phyloP scores from a whole-genome alignment of 2,329 filamentous ascomycete genomes.

The Pseudocercospora eumusae region DNA sequence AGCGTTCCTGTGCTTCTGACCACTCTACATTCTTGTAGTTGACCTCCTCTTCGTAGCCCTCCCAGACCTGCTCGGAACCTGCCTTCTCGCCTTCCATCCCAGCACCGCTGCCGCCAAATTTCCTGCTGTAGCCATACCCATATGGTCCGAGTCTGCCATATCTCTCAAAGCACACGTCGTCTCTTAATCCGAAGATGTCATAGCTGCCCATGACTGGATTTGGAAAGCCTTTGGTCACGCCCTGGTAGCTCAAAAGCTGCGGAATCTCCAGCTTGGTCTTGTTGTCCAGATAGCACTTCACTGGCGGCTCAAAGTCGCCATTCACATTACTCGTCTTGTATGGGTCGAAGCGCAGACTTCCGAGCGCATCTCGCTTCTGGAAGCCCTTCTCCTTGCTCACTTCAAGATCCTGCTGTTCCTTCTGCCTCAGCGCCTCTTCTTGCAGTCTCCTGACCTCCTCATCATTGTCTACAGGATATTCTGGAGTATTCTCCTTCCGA shows the following conservation, averaged over 20 bases:
- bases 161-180: constrained; percentile 90
- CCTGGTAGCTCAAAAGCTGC: constrained; percentile 69
- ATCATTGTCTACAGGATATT: constrained; percentile 76
- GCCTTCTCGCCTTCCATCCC: constrained; percentile 81
- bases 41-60: constrained; percentile 63
- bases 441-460: constrained; percentile 53
- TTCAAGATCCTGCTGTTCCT: constrained; percentile 43
- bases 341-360: constrained; percentile 59
- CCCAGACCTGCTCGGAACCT: constrained; percentile 77
- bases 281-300: constrained; percentile 77
- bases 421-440: constrained; percentile 37
- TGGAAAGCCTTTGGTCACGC: constrained; percentile 81
- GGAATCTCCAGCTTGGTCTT: constrained; percentile 68
- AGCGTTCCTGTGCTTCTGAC: constrained; percentile 75
- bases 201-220: constrained; percentile 86
- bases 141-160: constrained; percentile 88
- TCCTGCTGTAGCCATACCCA: constrained; percentile 79
- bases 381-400: constrained; percentile 39
- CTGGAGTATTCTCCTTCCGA: constrained; percentile 67
- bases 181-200: constrained; percentile 71
- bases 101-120: constrained; percentile 78
- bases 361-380: constrained; percentile 33
- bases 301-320: constrained; percentile 58
- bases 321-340: constrained; percentile 61
- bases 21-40: constrained; percentile 78